Evolutionary conservation across 495 filamentous ascomycete species (phyloP).

Genomic region (Bombardia bombarda): DNA sequence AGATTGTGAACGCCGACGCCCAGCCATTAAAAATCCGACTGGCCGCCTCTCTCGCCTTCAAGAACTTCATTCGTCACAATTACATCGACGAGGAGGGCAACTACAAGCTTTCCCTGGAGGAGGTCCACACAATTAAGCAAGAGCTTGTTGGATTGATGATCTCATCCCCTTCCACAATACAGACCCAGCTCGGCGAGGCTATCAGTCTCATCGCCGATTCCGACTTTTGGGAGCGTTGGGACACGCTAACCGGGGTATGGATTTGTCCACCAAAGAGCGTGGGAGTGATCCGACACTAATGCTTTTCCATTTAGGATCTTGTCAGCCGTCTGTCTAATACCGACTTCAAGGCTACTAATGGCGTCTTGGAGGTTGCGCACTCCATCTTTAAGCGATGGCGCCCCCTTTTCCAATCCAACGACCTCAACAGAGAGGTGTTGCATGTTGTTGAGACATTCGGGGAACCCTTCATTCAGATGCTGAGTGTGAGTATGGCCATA

Average conservation of each 20-base stretch:
- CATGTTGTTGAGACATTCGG: slow-evolving; percentile 84
- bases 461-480: slow-evolving; percentile 67
- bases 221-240: slow-evolving; percentile 94
- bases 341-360: slow-evolving; percentile 76
- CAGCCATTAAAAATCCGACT: slow-evolving; percentile 71
- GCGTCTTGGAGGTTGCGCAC: slow-evolving; percentile 93
- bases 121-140: slow-evolving; percentile 82
- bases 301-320: slow-evolving; percentile 49
- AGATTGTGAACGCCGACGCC: slow-evolving; percentile 68
- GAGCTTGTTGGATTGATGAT: slow-evolving; percentile 97
- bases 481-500: slow-evolving; percentile 65
- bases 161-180: slow-evolving; percentile 73
- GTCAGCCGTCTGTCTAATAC: slow-evolving; percentile 74
- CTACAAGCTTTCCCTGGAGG: slow-evolving; percentile 71
- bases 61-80: slow-evolving; percentile 91
- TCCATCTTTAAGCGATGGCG: slow-evolving; percentile 97
- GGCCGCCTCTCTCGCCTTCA: slow-evolving; percentile 90
- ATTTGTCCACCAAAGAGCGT: too few species aligned
- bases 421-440: slow-evolving; percentile 85
- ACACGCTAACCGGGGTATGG: slow-evolving; percentile 59
- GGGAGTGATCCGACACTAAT: slow-evolving; percentile 7
- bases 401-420: slow-evolving; percentile 84
- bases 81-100: slow-evolving; percentile 87
- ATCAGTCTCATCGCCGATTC: slow-evolving; percentile 96
- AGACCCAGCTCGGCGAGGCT: slow-evolving; percentile 89